Percentiles rank a stretch among this genome's conserved stretches.
Conservation (phyloP, 805 yeast genomes). For the Kodamaea kaohsiungensis region DNA sequence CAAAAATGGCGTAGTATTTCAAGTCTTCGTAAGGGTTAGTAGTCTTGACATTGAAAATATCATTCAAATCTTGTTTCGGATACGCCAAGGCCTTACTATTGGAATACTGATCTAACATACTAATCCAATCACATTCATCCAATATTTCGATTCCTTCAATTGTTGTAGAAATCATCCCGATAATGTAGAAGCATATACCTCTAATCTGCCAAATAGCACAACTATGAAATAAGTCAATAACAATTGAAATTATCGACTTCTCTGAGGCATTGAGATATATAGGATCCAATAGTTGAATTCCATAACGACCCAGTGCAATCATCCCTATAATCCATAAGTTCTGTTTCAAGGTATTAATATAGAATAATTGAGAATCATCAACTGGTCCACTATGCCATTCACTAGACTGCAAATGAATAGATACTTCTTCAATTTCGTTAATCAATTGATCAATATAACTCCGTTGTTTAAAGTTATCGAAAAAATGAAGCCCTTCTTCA, state of each 20-base stretch:
- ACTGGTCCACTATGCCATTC: conserved; percentile 10
- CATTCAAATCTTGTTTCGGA: conserved; percentile 11
- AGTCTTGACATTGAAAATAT: conserved; percentile 19
- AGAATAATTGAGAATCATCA: conserved; percentile 27
- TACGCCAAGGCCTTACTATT: conserved; percentile 15
- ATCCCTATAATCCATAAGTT: conserved; percentile 87
- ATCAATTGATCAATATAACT: conserved; percentile 46
- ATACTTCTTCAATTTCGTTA: conserved; percentile 14
- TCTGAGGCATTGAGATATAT: conserved; percentile 22
- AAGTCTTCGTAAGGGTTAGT: conserved; percentile 28
- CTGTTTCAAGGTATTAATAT: conserved; percentile 53
- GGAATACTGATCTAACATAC: conserved; percentile 13
- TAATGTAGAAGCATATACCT: conserved; percentile 74
- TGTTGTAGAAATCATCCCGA: conserved; percentile 74
- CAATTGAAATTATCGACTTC: conserved; percentile 39
- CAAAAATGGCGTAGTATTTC: conserved; percentile 26
- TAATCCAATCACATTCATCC: conserved; percentile 76
- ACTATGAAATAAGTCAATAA: conserved; percentile 42
- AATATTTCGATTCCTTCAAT: conserved; percentile 80
- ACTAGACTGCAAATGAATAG: conserved; percentile 14
- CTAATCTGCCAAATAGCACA: conserved; percentile 55
- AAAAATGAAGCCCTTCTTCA: conserved; percentile 69
- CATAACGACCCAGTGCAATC: conserved; percentile 70
- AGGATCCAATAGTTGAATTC: conserved; percentile 51
- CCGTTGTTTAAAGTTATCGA: conserved; percentile 43